Percentiles rank a stretch among this genome's conserved stretches.
Evolutionary conservation across 2,329 filamentous ascomycete species (phyloP).

Genomic region (Penicillium digitatum): DNA sequence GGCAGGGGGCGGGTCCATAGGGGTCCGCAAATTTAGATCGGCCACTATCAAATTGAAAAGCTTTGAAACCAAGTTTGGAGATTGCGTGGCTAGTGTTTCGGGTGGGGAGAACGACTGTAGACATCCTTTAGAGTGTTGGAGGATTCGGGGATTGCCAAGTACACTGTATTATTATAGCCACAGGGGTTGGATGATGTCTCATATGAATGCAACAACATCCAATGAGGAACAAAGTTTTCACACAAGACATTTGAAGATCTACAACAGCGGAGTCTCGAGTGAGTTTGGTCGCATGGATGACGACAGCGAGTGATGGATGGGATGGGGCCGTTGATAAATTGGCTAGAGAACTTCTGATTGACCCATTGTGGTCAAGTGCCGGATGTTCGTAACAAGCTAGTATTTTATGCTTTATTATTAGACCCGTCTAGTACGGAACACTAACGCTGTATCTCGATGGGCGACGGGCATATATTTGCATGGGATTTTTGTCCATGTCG

Average conservation of each 20-base stretch:
- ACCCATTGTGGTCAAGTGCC: neutral
- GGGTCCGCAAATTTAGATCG: slow-evolving; percentile 30
- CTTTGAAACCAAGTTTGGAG: neutral
- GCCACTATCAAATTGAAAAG: slow-evolving; percentile 14
- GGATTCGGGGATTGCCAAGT: neutral
- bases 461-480: neutral
- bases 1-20: slow-evolving; percentile 23
- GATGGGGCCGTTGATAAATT: slow-evolving; percentile 10
- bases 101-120: neutral
- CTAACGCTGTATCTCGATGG: neutral
- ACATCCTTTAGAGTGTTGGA: neutral
- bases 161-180: neutral
- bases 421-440: neutral
- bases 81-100: neutral
- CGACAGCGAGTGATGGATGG: slow-evolving; percentile 13
- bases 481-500: neutral
- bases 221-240: neutral
- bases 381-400: neutral
- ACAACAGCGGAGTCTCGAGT: slow-evolving; percentile 16
- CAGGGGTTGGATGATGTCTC: neutral
- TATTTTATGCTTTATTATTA: slow-evolving; percentile 7
- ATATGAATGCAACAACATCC: neutral
- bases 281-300: slow-evolving; percentile 15
- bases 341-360: neutral
- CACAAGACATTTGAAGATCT: slow-evolving; percentile 3